Evolutionary conservation across 192 early-diverging fungal genomes (phyloP).

Genomic region (Entophlyctis luteolus): DNA sequence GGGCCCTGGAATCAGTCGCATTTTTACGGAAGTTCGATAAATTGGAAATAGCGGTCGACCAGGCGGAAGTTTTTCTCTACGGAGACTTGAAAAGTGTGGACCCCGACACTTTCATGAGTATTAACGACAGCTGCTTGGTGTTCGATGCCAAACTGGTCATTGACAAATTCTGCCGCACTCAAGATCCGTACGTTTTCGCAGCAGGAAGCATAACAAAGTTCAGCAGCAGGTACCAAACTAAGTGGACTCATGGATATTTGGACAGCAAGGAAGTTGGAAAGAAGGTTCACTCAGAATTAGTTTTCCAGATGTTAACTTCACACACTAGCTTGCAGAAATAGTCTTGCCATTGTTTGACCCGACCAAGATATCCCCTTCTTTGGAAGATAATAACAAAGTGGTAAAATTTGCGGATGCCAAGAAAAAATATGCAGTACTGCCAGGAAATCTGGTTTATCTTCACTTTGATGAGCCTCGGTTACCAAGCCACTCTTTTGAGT

Average conservation of each 20-base stretch:
- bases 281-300: constrained; percentile 25
- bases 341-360: constrained; percentile 47
- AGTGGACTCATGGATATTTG: constrained; percentile 43
- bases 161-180: constrained; percentile 51
- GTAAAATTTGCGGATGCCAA: constrained; percentile 34
- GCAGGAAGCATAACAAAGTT: constrained; percentile 54
- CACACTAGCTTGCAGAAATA: constrained; percentile 36
- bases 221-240: constrained; percentile 47
- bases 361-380: constrained; percentile 1
- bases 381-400: constrained; percentile 9
- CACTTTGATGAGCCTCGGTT: constrained; percentile 48
- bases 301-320: too few relatives aligned
- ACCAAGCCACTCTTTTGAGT: constrained; percentile 33
- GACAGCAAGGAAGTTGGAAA: constrained; percentile 46
- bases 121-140: constrained; percentile 53
- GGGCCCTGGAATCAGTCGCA: not conserved
- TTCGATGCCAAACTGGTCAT: constrained; percentile 54
- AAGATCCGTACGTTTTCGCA: constrained; percentile 50
- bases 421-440: constrained; percentile 35
- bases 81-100: constrained; percentile 44
- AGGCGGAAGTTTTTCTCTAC: constrained; percentile 40
- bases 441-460: constrained; percentile 43
- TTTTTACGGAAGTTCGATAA: constrained; percentile 8
- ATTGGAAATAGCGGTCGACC: not conserved
- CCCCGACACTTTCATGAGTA: constrained; percentile 38